Evolutionary conservation across 257 asterid species (phyloP), one percentile per base, ranked within the genome.

Genomic region (Petunia secreta): DNA sequence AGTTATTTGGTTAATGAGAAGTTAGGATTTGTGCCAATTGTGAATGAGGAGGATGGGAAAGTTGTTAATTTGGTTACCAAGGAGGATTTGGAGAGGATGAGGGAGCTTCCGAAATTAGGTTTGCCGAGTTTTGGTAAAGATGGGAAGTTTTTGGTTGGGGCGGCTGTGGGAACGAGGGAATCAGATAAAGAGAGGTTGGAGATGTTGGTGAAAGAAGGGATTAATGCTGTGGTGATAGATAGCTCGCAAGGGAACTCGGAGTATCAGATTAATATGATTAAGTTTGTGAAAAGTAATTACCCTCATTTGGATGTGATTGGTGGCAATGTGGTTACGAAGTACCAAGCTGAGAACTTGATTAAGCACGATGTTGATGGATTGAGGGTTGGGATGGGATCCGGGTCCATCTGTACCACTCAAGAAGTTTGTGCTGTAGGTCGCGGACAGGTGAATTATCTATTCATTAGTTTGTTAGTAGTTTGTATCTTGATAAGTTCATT

Each of bases 371-470:
- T 88, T 43, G 98, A 95, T 85, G 98, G 98, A 8, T 78, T 93
- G 80, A 91, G 98, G 84, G 98, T 95, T 80, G 98, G 97, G 79
- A 95, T 95, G 98, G 98, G 98, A 38, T 94, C 97, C 2, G 98
- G 98, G 76, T 92, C 97, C 75, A 92, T 94, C 74, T 94, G 98
- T 83, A 94, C 98, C 75, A 94, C 98, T 16, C 98, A 92, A 80
- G 97, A 94, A 85, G 98, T 16, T 34, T 71, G 77, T 92, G 98
- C 44, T 95, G 94, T 94, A 43, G 98, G 98, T 14, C 98, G 98
- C 7, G 98, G 98, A 62, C 98, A 94, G 96, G 98, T 94, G 78
- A 63, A 16, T 44, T 64, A 15, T 54, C 55, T 13, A 52, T 37
- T 1, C 38, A 16, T 57, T 50, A 40, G 9, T 25, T 9, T 81